Percentiles rank a stretch among this genome's conserved stretches.
phyloP scores from a whole-genome alignment of 352 stramenopile species.

The Globisporangium iwayamae region DNA sequence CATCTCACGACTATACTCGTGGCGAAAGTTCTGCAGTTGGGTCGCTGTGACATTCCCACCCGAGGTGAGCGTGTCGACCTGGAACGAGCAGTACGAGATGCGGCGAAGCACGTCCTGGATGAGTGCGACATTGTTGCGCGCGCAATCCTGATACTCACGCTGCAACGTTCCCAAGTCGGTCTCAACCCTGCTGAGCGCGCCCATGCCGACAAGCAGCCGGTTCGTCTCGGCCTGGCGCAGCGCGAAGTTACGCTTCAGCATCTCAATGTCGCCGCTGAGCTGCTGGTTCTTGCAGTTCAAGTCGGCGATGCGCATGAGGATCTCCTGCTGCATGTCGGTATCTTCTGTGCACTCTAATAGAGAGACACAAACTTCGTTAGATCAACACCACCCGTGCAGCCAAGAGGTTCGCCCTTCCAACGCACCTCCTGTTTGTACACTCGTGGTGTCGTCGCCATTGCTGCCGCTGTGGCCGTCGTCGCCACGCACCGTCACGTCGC shows the following conservation, averaged over 20 bases:
- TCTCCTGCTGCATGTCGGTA: conserved; percentile 19
- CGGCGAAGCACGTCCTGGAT: conserved; percentile 49
- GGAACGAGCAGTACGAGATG: conserved; percentile 46
- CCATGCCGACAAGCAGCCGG: conserved; percentile 31
- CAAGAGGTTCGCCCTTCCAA: no score
- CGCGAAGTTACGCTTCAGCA: conserved; percentile 35
- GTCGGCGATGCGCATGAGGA: conserved; percentile 21
- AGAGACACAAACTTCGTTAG: neutral
- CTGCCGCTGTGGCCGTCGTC: neutral
- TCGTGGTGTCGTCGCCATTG: neutral
- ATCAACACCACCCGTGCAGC: neutral
- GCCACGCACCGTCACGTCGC: neutral
- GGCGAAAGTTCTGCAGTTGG: conserved; percentile 41
- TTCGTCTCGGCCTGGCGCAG: conserved; percentile 33
- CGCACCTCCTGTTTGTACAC: conserved; percentile 3
- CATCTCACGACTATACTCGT: conserved; percentile 47
- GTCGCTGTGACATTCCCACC: conserved; percentile 26
- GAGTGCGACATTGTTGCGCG: conserved; percentile 40
- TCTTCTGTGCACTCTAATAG: conserved; percentile 2
- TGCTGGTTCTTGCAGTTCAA: conserved; percentile 32
- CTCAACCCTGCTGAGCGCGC: conserved; percentile 34
- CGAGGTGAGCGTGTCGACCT: conserved; percentile 40
- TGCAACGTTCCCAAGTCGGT: conserved; percentile 38
- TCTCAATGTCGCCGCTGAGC: conserved; percentile 35
- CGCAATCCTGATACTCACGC: conserved; percentile 41